These are phyloP conservation scores for Ciborinia camelliae DNA, from an alignment of 2,329 filamentous ascomycete genomes.

Conservation along the genomic window DNA sequence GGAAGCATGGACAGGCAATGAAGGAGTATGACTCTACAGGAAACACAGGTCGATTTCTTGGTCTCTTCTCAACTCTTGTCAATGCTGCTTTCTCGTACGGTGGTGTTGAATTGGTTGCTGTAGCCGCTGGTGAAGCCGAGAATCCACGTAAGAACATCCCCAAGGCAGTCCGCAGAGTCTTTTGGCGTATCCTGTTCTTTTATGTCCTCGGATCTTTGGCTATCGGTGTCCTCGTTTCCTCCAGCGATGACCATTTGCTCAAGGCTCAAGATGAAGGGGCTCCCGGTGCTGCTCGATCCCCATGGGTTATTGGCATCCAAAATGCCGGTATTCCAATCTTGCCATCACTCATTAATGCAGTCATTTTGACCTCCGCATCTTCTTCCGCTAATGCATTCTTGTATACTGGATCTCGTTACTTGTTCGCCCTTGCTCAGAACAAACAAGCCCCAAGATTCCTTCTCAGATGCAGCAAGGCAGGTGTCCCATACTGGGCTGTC, in stretches of 20 bases:
- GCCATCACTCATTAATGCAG: slow-evolving; percentile 69
- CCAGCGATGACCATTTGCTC: slow-evolving; percentile 60
- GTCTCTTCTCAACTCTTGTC: slow-evolving; percentile 58
- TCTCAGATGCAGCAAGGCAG: slow-evolving; percentile 56
- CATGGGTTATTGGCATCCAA: slow-evolving; percentile 67
- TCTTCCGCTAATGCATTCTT: slow-evolving; percentile 36
- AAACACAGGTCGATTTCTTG: slow-evolving; percentile 61
- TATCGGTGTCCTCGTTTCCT: slow-evolving; percentile 68
- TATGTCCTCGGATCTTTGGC: slow-evolving; percentile 71
- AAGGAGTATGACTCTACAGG: slow-evolving; percentile 61
- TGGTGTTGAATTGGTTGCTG: slow-evolving; percentile 45
- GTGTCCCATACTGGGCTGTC: slow-evolving; percentile 71
- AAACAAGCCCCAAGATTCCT: slow-evolving; percentile 62
- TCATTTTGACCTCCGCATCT: slow-evolving; percentile 63
- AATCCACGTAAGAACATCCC: slow-evolving; percentile 69
- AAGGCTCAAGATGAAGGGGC: slow-evolving; percentile 58
- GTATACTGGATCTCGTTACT: slow-evolving; percentile 34
- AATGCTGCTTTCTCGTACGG: slow-evolving; percentile 49
- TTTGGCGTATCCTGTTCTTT: slow-evolving; percentile 72
- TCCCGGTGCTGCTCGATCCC: slow-evolving; percentile 66
- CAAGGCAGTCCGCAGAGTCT: slow-evolving; percentile 72
- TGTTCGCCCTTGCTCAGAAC: slow-evolving; percentile 53
- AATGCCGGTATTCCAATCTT: slow-evolving; percentile 59
- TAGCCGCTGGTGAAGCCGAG: slow-evolving; percentile 63
- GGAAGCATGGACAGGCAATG: slow-evolving; percentile 67